Evolutionary conservation across 2,329 filamentous ascomycete species (phyloP).

Genomic region (Mariannaea elegans): DNA sequence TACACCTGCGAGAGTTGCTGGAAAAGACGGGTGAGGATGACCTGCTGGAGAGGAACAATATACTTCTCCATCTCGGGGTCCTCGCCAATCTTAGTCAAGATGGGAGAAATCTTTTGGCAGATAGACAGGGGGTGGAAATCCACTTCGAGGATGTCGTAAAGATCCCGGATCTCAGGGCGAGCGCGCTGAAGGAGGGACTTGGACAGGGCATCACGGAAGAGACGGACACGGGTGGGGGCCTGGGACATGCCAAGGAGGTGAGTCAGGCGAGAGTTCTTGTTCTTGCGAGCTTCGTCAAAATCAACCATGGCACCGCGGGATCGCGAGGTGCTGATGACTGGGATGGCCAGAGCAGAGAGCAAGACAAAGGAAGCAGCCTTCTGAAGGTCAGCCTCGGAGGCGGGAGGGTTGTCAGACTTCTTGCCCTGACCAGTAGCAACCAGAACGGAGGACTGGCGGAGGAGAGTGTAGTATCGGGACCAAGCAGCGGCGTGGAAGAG

Average conservation of each 20-base stretch:
- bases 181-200: slow-evolving; percentile 94
- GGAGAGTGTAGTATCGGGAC: slow-evolving; percentile 96
- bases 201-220: slow-evolving; percentile 96
- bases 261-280: slow-evolving; percentile 97
- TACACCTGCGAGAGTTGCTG: slow-evolving; percentile 99
- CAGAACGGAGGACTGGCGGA: slow-evolving; percentile 87
- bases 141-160: slow-evolving; percentile 98
- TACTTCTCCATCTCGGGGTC: slow-evolving; percentile 98
- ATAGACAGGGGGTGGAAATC: slow-evolving; percentile 99
- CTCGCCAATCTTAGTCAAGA: slow-evolving; percentile 89
- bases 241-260: slow-evolving; percentile 94
- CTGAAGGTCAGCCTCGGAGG: slow-evolving; percentile 88
- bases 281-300: slow-evolving; percentile 96
- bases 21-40: slow-evolving; percentile 97
- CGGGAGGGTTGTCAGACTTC: slow-evolving; percentile 93
- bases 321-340: slow-evolving; percentile 97
- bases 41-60: slow-evolving; percentile 93
- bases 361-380: slow-evolving; percentile 96
- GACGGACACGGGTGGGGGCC: slow-evolving; percentile 84
- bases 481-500: slow-evolving; percentile 98
- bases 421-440: slow-evolving; percentile 86
- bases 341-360: slow-evolving; percentile 94
- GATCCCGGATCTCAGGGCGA: slow-evolving; percentile 91
- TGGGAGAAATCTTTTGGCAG: slow-evolving; percentile 98
- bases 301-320: slow-evolving; percentile 96